Evolutionary conservation across 1,284 basidiomycete genomes (phyloP).

Genomic region (Sporisorium exsertum): DNA sequence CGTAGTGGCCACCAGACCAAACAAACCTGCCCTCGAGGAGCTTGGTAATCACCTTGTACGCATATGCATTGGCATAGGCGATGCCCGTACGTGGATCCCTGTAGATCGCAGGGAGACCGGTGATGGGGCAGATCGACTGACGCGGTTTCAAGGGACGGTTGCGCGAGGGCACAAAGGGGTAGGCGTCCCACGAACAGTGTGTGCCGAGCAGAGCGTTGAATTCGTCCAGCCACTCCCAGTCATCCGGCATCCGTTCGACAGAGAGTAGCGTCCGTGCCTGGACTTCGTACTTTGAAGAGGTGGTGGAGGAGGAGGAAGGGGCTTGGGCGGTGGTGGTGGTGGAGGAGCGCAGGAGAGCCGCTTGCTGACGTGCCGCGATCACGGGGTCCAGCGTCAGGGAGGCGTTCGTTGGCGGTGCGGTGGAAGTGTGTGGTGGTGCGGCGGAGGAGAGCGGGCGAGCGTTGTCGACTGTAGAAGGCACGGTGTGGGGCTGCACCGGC

Average conservation of each 20-base stretch:
- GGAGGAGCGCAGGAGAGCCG: constrained; percentile 2
- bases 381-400: constrained; percentile 46
- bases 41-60: constrained; percentile 76
- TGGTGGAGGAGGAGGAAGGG: not conserved
- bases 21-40: constrained; percentile 73
- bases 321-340: not conserved
- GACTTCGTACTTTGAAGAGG: constrained; percentile 8
- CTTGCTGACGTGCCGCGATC: constrained; percentile 33
- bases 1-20: constrained; percentile 47
- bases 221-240: constrained; percentile 75
- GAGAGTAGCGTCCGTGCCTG: constrained; percentile 58
- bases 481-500: not conserved
- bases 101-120: constrained; percentile 74
- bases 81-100: constrained; percentile 80
- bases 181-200: constrained; percentile 71
- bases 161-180: constrained; percentile 69
- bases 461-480: not conserved
- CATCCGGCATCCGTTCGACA: constrained; percentile 40
- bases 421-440: not conserved
- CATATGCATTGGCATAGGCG: constrained; percentile 79
- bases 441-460: not conserved
- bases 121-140: constrained; percentile 71
- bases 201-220: constrained; percentile 82
- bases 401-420: not conserved
- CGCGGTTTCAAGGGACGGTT: constrained; percentile 70